These are phyloP conservation scores for Luffa aegyptiaca DNA, from an alignment of 306 rosid genomes.

Conservation along the genomic window DNA sequence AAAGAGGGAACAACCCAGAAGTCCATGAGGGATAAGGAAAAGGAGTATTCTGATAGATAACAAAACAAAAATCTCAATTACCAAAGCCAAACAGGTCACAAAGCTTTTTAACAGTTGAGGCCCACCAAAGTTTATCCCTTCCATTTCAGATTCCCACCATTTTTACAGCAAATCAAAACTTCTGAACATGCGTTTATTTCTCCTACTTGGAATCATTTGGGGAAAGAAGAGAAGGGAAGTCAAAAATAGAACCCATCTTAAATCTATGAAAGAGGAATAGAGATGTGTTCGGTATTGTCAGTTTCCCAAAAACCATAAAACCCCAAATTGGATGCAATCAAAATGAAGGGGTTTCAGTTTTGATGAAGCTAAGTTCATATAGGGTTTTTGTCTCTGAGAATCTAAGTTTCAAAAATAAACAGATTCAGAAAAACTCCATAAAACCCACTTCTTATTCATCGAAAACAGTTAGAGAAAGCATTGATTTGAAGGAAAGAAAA, in stretches of 20 bases:
- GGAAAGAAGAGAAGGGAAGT: not conserved
- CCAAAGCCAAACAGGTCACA: constrained; percentile 24
- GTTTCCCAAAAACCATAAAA: not conserved
- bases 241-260: not conserved
- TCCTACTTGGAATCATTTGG: not conserved
- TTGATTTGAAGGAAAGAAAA: constrained; percentile 4
- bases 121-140: constrained; percentile 24
- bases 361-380: not conserved
- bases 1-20: constrained; percentile 33
- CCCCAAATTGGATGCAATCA: not conserved
- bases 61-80: constrained; percentile 27
- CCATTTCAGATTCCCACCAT: constrained; percentile 1
- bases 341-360: not conserved
- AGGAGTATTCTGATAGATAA: not conserved
- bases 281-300: not conserved
- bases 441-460: not conserved
- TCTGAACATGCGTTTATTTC: not conserved
- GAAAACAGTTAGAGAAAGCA: constrained; percentile 2
- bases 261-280: not conserved
- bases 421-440: not conserved
- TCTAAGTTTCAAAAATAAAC: not conserved
- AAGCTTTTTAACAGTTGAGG: constrained; percentile 39
- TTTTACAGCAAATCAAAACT: constrained; percentile 5
- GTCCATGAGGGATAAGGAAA: constrained; percentile 26
- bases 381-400: not conserved